Base-by-base conservation (phyloP, 1,284 basidiomycete species). In the Fomitopsis palustris region DNA sequence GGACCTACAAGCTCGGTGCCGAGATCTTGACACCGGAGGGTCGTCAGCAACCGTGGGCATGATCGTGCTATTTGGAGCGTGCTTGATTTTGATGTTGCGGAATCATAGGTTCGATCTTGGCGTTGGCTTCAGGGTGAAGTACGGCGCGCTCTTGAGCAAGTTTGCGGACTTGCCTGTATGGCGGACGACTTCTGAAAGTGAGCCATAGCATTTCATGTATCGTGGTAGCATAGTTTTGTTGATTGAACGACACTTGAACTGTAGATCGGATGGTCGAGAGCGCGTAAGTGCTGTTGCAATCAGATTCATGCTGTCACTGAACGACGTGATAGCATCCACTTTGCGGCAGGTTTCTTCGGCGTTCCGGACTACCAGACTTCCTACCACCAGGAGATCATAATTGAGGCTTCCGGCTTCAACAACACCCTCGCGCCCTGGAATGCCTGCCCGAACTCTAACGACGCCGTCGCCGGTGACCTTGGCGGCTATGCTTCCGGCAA, bases 341-440 rank as follows among this genome's bases (percentile, higher is more conserved):
- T 86, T 64, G 79, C 82, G 5, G 82, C 82, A 10, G 84, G 85
- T 2, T 84, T 87, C 73, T 86, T 86, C 62, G 84, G 82, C 7
- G 76, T 86, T 4, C 82, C 81, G 53, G 67, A 71, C 5, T 82
- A 79, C 60, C 68, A 72, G 61, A 70, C 67, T n/a, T 73, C 78
- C 29, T 83, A 82, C 60, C 75, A 81, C 58, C 77, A 82, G 62
- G 66, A 77, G 31, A 83, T 84, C 61, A 81, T 77, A 56, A 75
- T 87, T 53, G 85, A 87, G 66, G 71, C 69, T 6, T 42, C 62
- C 25, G 80, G 79, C 10, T 79, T 80, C 67, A 87, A 88, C 73
- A 80, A 80, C 66, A 87, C 85, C 7, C 76, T 87, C 16, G 79
- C 83, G 1, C 78, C 83, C 3, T 81, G 79, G 64, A 67, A 76